These are phyloP conservation scores for Angomonas ambiguus DNA, from an alignment of 208 protist genomes.

Conservation along the genomic window DNA sequence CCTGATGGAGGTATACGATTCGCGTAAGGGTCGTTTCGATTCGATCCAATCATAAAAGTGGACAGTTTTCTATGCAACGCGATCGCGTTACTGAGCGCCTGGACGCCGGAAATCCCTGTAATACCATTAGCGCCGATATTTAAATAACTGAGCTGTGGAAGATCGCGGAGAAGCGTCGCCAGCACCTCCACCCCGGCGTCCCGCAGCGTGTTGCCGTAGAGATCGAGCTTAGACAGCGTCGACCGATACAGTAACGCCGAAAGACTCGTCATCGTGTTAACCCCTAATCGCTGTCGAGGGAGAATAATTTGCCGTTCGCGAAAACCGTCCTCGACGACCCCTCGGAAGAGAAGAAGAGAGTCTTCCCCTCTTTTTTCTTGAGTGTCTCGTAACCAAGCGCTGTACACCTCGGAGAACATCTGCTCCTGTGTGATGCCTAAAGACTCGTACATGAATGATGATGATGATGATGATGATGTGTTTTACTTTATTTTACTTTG, in stretches of 20 bases:
- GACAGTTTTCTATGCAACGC: slow-evolving; percentile 64
- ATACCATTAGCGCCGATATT: slow-evolving; percentile 86
- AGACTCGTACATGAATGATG: slow-evolving; percentile 48
- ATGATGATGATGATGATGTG: not conserved
- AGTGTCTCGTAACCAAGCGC: slow-evolving; percentile 85
- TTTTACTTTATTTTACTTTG: slow-evolving; percentile 2
- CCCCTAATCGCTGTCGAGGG: slow-evolving; percentile 66
- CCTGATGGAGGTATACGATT: slow-evolving; percentile 64
- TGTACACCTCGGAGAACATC: slow-evolving; percentile 81
- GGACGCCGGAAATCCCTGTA: slow-evolving; percentile 31
- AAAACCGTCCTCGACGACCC: slow-evolving; percentile 75
- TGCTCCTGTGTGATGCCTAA: slow-evolving; percentile 73
- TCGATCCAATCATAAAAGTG: slow-evolving; percentile 68
- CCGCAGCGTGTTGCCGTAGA: slow-evolving; percentile 84
- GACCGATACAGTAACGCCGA: slow-evolving; percentile 59
- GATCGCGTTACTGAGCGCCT: slow-evolving; percentile 52
- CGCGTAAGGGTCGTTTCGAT: slow-evolving; percentile 53
- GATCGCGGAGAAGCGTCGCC: slow-evolving; percentile 60
- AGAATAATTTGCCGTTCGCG: slow-evolving; percentile 52
- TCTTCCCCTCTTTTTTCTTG: slow-evolving; percentile 79
- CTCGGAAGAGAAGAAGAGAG: slow-evolving; percentile 66
- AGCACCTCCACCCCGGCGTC: slow-evolving; percentile 80
- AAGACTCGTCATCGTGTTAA: slow-evolving; percentile 69
- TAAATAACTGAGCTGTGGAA: slow-evolving; percentile 63
- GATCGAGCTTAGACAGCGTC: slow-evolving; percentile 60